Evolutionary conservation across 441 rosid species (phyloP).

Genomic region (Raphanus hybrid): DNA sequence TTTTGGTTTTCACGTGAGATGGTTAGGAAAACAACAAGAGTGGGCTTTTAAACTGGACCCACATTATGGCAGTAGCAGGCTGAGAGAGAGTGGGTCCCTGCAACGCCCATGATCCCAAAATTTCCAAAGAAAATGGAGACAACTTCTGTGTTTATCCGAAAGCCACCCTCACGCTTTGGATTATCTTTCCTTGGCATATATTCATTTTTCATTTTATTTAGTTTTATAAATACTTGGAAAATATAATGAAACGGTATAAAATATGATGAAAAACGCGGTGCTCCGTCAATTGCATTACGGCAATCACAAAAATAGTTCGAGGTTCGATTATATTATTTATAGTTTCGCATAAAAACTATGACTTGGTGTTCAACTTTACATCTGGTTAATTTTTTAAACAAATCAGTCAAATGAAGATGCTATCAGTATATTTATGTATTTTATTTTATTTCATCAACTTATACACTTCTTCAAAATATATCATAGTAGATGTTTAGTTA

Average conservation of each 20-base stretch:
- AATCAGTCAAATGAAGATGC: background rate
- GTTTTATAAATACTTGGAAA: background rate
- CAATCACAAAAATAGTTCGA: background rate
- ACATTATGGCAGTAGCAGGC: slow-evolving; percentile 43
- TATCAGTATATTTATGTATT: background rate
- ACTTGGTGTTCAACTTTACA: background rate
- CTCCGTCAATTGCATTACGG: background rate
- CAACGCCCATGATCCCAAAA: slow-evolving; percentile 45
- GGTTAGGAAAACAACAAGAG: slow-evolving; percentile 24
- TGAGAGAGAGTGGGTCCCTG: slow-evolving; percentile 36
- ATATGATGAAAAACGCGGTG: background rate
- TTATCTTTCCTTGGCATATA: slow-evolving; percentile 12
- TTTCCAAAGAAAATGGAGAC: slow-evolving; percentile 48
- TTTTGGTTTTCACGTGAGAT: slow-evolving; percentile 24
- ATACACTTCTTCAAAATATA: background rate
- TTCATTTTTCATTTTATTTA: background rate
- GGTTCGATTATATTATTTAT: background rate
- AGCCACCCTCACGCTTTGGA: slow-evolving; percentile 45
- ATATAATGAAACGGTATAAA: background rate
- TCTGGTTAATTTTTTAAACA: background rate
- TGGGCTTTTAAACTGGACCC: slow-evolving; percentile 45
- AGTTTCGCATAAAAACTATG: background rate
- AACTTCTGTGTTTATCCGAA: slow-evolving; percentile 42
- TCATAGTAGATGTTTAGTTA: background rate
- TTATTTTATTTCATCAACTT: background rate